Base-by-base conservation (phyloP, 2,329 filamentous ascomycete species). In the Aspergillus neotritici region DNA sequence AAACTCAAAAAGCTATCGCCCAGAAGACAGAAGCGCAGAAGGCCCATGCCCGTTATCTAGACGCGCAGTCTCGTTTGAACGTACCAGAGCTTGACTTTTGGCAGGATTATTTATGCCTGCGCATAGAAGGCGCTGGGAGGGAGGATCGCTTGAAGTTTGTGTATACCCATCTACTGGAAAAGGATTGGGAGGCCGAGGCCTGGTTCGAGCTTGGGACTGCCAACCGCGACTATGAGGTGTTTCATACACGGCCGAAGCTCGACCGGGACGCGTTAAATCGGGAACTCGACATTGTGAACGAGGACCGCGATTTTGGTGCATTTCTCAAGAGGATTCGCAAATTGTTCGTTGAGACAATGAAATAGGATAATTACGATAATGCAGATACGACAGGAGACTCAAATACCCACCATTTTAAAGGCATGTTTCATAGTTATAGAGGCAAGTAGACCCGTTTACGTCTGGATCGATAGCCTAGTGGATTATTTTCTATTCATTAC, bases 51-150 rank as follows among this genome's bases (percentile, higher is more conserved):
- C 77, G 80, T 49, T 82, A 87, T 55, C 74, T 94, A 31, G 87
- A 94, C 57, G 79, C 84, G 2, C 91, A 97, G 69, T 80, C 86
- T 41, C 80, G 88, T 29, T 86, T 91, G 67, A 97, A 98, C 67
- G 79, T 87, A 34, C 93, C 93, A 0, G 93, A 98, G 71, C 76
- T 98, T 35, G 86, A 90, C 54, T 97, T 97, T 63, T 98, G 93
- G 93, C 86, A 94, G 64, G 85, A 84, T 42, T 93, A 91, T 62
- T 73, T 98, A 47, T 90, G 91, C 46, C 67, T 97, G 62, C 76
- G 85, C 48, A 94, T 98, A 60, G 91, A 97, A 62, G 91, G 91
- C 2, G 86, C 87, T 0, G 90, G 87, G 1, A 79, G 80, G 60
- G 83, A 87, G 50, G 90, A 96, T 67, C 78, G 86, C 17, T 74